Evolutionary conservation across 345 rosid genomes (phyloP).

Genomic region (Toxicodendron radicans): DNA sequence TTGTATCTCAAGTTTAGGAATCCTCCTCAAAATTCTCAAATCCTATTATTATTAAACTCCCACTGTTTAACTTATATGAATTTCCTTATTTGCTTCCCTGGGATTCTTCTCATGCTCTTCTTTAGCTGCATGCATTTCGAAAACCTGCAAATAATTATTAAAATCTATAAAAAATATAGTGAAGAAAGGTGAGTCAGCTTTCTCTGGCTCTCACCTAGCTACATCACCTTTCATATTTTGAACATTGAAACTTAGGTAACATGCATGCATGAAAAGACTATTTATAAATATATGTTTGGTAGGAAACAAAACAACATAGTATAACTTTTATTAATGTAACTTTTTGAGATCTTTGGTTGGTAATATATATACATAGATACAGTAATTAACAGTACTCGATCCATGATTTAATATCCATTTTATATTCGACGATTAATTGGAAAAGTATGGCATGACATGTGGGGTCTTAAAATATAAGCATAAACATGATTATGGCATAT

Average conservation of each 20-base stretch:
- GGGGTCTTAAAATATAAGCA: neutral
- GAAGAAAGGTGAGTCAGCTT: constrained; percentile 33
- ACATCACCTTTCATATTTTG: neutral
- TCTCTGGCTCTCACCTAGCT: constrained; percentile 19
- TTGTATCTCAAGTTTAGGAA: constrained; percentile 61
- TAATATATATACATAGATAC: neutral
- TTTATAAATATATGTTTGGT: constrained; percentile 8
- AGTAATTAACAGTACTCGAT: neutral
- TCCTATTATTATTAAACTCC: constrained; percentile 17
- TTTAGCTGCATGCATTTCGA: constrained; percentile 34
- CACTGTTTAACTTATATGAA: constrained; percentile 43
- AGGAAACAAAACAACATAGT: constrained; percentile 15
- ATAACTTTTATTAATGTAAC: constrained; percentile 15
- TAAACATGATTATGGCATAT: no score
- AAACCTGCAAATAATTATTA: constrained; percentile 9
- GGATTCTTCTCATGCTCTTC: constrained; percentile 56
- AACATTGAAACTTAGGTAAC: constrained; percentile 28
- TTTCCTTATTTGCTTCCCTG: constrained; percentile 46
- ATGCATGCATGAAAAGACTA: constrained; percentile 9
- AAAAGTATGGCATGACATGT: neutral
- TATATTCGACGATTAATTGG: no score
- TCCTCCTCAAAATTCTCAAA: constrained; percentile 51
- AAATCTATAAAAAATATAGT: neutral
- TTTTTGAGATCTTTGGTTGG: neutral
- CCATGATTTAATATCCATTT: neutral